phyloP scores from a whole-genome alignment of 2,329 filamentous ascomycete genomes.

The Rhinocladiella similis region DNA sequence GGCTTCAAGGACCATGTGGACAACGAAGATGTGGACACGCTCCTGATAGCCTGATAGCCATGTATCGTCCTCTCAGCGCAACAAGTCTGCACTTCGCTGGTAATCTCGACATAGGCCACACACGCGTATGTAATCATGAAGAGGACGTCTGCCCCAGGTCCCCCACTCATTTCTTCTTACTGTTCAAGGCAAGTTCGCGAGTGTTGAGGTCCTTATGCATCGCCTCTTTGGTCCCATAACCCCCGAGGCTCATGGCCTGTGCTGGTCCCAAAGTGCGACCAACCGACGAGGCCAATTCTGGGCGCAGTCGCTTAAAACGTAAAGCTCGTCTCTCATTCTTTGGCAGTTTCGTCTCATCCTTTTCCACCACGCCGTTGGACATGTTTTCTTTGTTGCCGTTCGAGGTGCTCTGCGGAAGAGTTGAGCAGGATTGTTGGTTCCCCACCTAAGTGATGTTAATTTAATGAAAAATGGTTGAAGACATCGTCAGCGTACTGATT shows the following conservation, averaged over 20 bases:
- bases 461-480: neutral
- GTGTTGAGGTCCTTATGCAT: conserved; percentile 23
- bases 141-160: neutral
- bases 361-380: neutral
- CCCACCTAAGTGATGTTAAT: neutral
- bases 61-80: neutral
- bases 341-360: neutral
- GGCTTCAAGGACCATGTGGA: neutral
- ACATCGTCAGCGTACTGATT: neutral
- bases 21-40: neutral
- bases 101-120: neutral
- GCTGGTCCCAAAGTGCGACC: conserved; percentile 11
- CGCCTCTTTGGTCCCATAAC: conserved; percentile 15
- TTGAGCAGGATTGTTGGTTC: neutral
- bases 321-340: conserved; percentile 16
- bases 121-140: conserved; percentile 1
- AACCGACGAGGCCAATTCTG: conserved; percentile 24
- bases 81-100: neutral
- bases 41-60: neutral
- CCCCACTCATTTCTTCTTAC: conserved; percentile 5
- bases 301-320: conserved; percentile 23
- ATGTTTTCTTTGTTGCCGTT: neutral
- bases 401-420: neutral
- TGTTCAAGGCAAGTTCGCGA: conserved; percentile 16
- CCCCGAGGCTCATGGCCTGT: conserved; percentile 25